Percentiles rank a stretch among this genome's conserved stretches.
phyloP scores from a whole-genome alignment of 163 green algal species.

The Chlamydomonas reinhardtii region DNA sequence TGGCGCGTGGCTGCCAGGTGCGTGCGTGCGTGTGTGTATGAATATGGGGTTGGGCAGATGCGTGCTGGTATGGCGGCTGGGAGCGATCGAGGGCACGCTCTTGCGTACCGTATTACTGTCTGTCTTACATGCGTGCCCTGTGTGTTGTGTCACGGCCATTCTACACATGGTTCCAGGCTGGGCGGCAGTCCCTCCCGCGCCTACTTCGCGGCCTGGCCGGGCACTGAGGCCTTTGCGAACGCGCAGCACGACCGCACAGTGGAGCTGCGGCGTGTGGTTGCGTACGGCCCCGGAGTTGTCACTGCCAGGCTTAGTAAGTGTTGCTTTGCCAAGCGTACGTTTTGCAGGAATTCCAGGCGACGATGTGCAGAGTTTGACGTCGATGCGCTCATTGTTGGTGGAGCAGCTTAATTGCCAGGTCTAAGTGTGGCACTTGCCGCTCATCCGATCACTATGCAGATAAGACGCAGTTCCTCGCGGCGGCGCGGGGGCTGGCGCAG shows the following conservation, averaged over 20 bases:
- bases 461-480: not conserved
- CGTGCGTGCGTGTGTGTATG: not conserved
- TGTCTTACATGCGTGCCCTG: too few species aligned
- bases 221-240: not conserved
- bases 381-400: too few species aligned
- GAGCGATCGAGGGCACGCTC: too few species aligned
- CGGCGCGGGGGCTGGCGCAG: constrained; percentile 3
- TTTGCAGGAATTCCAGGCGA: too few species aligned
- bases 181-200: not conserved
- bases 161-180: not conserved
- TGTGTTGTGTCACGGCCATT: too few species aligned
- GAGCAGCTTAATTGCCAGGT: too few species aligned
- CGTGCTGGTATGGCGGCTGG: not conserved
- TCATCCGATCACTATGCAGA: not conserved
- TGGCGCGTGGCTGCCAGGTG: constrained; percentile 21
- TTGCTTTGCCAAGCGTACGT: too few species aligned
- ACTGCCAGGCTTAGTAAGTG: not conserved
- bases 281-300: constrained; percentile 15
- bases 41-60: not conserved
- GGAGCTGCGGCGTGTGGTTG: not conserved
- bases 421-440: too few species aligned
- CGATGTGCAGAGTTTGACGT: too few species aligned
- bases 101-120: too few species aligned
- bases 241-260: too few species aligned
- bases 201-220: not conserved